Evolutionary conservation across 192 early-diverging fungal genomes (phyloP).

Genomic region (Coemansia sp.): DNA sequence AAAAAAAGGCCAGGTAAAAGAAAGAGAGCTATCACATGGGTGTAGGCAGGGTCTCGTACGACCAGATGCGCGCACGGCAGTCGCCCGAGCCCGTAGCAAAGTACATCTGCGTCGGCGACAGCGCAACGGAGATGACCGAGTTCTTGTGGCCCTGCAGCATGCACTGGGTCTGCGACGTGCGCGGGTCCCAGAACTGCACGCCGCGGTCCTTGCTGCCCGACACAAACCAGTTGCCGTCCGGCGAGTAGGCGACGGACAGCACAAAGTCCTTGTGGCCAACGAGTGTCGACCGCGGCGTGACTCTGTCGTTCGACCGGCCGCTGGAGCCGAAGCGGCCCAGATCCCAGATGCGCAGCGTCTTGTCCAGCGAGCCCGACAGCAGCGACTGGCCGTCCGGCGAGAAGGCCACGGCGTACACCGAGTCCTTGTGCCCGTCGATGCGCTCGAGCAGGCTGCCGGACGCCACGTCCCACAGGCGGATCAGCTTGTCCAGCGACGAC

Average conservation of each 20-base stretch:
- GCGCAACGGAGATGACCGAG: constrained; percentile 92
- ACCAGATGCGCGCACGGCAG: constrained; percentile 89
- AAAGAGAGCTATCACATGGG: no score
- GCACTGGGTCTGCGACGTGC: constrained; percentile 66
- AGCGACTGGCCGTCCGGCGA: constrained; percentile 88
- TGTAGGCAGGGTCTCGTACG: constrained; percentile 53
- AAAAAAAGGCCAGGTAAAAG: no score
- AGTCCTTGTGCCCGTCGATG: constrained; percentile 93
- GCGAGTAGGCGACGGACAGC: constrained; percentile 84
- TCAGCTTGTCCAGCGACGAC: constrained; percentile 89
- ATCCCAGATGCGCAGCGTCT: constrained; percentile 92
- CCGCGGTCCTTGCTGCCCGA: constrained; percentile 90
- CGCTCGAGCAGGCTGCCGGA: constrained; percentile 72
- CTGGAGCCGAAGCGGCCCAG: constrained; percentile 52
- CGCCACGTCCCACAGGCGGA: constrained; percentile 87
- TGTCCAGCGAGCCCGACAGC: constrained; percentile 89
- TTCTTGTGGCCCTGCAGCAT: constrained; percentile 95
- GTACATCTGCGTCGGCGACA: constrained; percentile 74
- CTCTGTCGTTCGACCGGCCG: constrained; percentile 24
- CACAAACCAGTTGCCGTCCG: constrained; percentile 86
- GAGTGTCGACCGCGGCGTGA: constrained; percentile 41
- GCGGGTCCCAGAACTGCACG: constrained; percentile 93
- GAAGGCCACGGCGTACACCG: constrained; percentile 95
- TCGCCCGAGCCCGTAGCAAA: constrained; percentile 98
- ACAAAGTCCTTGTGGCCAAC: constrained; percentile 94